Percentiles rank a stretch among this genome's conserved stretches.
Evolutionary conservation across 2,329 filamentous ascomycete species (phyloP).

Genomic region (Colletotrichum liaoningense): DNA sequence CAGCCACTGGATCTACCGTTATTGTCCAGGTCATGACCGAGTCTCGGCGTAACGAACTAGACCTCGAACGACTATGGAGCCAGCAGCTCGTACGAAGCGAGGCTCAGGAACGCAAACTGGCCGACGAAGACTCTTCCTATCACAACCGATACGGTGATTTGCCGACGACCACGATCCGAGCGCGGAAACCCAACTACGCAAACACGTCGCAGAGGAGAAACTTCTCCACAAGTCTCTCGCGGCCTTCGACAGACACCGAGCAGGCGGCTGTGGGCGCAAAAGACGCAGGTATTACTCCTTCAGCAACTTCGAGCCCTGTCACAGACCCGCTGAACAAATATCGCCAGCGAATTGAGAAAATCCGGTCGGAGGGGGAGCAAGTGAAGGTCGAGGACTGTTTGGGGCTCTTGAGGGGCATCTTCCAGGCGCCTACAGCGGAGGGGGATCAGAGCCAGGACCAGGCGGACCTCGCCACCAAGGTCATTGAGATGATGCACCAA

Average conservation of each 20-base stretch:
- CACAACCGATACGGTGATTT: constrained; percentile 31
- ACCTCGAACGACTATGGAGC: constrained; percentile 65
- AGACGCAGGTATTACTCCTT: constrained; percentile 7
- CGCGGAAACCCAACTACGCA: neutral
- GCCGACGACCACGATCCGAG: constrained; percentile 14
- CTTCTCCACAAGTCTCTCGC: constrained; percentile 47
- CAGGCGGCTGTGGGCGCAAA: neutral
- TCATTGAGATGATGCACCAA: constrained; percentile 58
- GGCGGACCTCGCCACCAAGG: constrained; percentile 52
- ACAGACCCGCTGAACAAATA: constrained; percentile 20
- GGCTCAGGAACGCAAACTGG: constrained; percentile 14
- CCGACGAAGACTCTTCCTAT: constrained; percentile 41
- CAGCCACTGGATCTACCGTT: constrained; percentile 61
- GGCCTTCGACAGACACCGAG: constrained; percentile 29
- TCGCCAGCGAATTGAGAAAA: constrained; percentile 48
- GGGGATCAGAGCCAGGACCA: constrained; percentile 43
- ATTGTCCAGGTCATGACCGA: constrained; percentile 71
- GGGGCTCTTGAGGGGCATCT: constrained; percentile 52
- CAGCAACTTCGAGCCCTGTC: neutral
- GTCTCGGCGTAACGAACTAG: constrained; percentile 61
- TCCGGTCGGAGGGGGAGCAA: constrained; percentile 51
- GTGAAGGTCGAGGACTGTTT: constrained; percentile 49
- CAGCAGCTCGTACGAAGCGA: constrained; percentile 50
- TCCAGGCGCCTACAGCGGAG: constrained; percentile 40
- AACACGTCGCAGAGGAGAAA: constrained; percentile 45